Evolutionary conservation across 1,284 basidiomycete species (phyloP).

Genomic region (Ganoderma meredithae): DNA sequence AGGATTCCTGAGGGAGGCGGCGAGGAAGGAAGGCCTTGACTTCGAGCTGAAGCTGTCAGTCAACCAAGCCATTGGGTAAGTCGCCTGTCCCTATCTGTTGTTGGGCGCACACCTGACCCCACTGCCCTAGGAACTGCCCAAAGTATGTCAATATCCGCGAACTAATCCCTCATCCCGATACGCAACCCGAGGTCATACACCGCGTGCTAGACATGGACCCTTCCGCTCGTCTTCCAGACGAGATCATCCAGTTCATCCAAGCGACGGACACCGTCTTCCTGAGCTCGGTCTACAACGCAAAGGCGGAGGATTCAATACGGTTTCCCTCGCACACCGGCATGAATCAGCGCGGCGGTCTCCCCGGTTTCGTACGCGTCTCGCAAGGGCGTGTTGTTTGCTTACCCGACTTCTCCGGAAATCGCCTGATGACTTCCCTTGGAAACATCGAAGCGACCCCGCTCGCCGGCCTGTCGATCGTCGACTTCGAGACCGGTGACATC

Average conservation of each 20-base stretch:
- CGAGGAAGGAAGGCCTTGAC: background rate
- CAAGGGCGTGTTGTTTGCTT: background rate
- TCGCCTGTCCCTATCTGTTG: background rate
- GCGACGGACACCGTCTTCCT: background rate
- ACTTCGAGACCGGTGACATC: constrained; percentile 1
- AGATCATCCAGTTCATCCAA: background rate
- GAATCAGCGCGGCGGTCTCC: constrained; percentile 2
- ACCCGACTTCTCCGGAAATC: constrained; percentile 4
- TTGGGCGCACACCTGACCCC: background rate
- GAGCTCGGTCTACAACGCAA: background rate
- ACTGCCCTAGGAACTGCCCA: background rate
- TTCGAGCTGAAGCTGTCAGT: constrained; percentile 3
- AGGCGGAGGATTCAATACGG: background rate
- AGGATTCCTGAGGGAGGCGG: background rate
- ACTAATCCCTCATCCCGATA: background rate
- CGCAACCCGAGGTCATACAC: background rate
- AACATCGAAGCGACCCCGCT: constrained; percentile 1
- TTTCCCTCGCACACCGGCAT: constrained; percentile 6
- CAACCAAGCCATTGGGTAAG: background rate
- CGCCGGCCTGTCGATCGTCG: constrained; percentile 1
- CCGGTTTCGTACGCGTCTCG: background rate
- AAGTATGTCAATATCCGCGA: constrained; percentile 4
- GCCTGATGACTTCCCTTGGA: constrained; percentile 1
- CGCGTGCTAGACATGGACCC: background rate
- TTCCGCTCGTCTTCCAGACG: background rate